Percentiles rank a stretch among this genome's conserved stretches.
Conservation (phyloP, 2,329 filamentous ascomycete species). For the Rutstroemia sp. region DNA sequence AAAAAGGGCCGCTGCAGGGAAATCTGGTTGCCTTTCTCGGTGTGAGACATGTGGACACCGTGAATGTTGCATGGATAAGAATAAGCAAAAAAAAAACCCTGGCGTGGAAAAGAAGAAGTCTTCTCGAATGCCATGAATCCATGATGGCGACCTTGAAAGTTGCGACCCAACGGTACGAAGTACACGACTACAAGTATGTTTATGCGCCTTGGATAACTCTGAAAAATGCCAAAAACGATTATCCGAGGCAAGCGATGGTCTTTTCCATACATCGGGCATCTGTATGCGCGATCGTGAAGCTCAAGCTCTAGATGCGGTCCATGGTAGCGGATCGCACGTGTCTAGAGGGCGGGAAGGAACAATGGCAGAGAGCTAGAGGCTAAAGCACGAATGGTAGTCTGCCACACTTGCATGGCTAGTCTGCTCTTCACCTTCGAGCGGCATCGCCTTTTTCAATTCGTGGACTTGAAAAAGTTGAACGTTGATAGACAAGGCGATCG, state of each 20-base stretch:
- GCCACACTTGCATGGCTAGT: slow-evolving; percentile 6
- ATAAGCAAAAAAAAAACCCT: too few species aligned
- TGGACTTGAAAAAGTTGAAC: too few species aligned
- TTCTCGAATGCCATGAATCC: too few species aligned
- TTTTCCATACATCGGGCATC: neutral
- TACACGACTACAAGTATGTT: too few species aligned
- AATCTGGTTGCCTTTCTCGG: slow-evolving; percentile 8
- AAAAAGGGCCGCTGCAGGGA: slow-evolving; percentile 7
- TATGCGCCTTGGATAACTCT: neutral
- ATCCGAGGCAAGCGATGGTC: neutral
- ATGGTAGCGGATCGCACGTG: neutral
- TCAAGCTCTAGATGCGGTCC: neutral
- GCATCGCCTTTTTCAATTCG: neutral
- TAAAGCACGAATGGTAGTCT: slow-evolving; percentile 4
- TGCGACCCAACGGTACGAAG: too few species aligned
- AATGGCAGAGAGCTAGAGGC: neutral
- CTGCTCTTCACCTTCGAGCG: neutral
- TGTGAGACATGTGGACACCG: slow-evolving; percentile 4
- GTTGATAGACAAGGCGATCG: too few species aligned
- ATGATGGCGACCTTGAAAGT: too few species aligned
- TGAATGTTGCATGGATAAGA: slow-evolving; percentile 1
- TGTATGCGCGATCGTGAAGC: neutral
- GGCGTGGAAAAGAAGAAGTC: too few species aligned
- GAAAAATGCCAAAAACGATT: neutral
- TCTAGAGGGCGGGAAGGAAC: neutral